These are phyloP conservation scores for Fusarium torulosum DNA, from an alignment of 2,329 filamentous ascomycete genomes.

Conservation along the genomic window DNA sequence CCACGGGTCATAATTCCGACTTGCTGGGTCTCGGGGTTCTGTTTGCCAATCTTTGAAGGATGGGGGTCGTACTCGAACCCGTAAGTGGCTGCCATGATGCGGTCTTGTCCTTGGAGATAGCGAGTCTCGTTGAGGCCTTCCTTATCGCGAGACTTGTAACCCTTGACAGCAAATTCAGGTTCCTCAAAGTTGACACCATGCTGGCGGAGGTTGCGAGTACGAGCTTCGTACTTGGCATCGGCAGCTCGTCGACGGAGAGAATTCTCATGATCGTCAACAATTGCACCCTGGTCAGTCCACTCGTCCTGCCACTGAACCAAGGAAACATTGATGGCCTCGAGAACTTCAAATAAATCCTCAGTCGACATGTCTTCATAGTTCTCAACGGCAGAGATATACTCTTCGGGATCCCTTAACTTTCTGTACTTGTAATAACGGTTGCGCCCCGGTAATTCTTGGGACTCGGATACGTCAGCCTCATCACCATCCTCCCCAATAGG, in stretches of 20 bases:
- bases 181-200: slow-evolving; percentile 60
- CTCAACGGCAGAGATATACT: slow-evolving; percentile 63
- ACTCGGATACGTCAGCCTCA: slow-evolving; percentile 53
- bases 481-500: slow-evolving; percentile 54
- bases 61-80: slow-evolving; percentile 72
- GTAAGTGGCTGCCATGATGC: slow-evolving; percentile 70
- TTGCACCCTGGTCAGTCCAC: slow-evolving; percentile 62
- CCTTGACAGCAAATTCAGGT: slow-evolving; percentile 67
- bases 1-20: slow-evolving; percentile 64
- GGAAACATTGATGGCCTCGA: slow-evolving; percentile 60
- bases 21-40: slow-evolving; percentile 68
- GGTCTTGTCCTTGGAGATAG: slow-evolving; percentile 66
- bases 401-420: slow-evolving; percentile 64
- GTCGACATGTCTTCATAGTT: slow-evolving; percentile 63
- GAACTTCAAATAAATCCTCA: slow-evolving; percentile 59
- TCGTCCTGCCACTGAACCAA: slow-evolving; percentile 67
- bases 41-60: slow-evolving; percentile 67
- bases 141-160: slow-evolving; percentile 61
- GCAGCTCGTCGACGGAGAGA: slow-evolving; percentile 63
- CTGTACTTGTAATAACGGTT: slow-evolving; percentile 59
- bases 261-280: slow-evolving; percentile 70
- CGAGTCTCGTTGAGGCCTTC: slow-evolving; percentile 60
- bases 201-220: slow-evolving; percentile 57
- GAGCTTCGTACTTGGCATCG: slow-evolving; percentile 62
- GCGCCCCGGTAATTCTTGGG: slow-evolving; percentile 50